Conservation (phyloP, 192 early-diverging fungal species). For the Haplosporangium gracile region DNA sequence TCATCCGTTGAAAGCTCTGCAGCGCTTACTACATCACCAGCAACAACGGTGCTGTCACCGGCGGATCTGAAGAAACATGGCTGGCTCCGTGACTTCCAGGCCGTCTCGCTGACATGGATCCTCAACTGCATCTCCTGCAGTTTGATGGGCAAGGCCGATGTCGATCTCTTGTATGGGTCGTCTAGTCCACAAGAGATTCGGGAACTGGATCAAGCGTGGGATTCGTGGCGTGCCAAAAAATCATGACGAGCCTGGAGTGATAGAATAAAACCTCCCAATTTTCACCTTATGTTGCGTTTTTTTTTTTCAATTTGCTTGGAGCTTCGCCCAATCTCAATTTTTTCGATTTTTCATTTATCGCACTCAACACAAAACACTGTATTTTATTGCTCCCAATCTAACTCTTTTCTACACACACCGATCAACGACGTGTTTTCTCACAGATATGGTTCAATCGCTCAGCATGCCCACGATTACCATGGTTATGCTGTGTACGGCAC, state of each 20-base stretch:
- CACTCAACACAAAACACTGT: not conserved
- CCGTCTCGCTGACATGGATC: conserved; percentile 26
- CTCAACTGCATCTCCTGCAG: conserved; percentile 36
- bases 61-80: conserved; percentile 31
- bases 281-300: not conserved
- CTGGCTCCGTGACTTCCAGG: conserved; percentile 29
- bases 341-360: too few species aligned
- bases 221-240: conserved; percentile 4
- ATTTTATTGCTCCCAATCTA: not conserved
- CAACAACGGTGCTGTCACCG: not conserved
- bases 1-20: not conserved
- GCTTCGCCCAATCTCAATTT: too few species aligned
- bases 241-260: not conserved
- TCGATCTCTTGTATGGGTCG: conserved; percentile 13
- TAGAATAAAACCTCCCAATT: not conserved
- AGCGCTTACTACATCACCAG: not conserved
- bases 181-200: not conserved
- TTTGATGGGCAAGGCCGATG: conserved; percentile 17
- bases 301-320: too few species aligned
- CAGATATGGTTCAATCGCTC: conserved; percentile 49
- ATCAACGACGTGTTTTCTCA: conserved; percentile 19
- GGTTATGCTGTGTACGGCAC: conserved; percentile 39
- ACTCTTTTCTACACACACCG: not conserved
- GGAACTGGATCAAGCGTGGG: conserved; percentile 10
- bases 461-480: conserved; percentile 13